phyloP scores from a whole-genome alignment of 2,329 filamentous ascomycete genomes.

The Penicillium sp. region DNA sequence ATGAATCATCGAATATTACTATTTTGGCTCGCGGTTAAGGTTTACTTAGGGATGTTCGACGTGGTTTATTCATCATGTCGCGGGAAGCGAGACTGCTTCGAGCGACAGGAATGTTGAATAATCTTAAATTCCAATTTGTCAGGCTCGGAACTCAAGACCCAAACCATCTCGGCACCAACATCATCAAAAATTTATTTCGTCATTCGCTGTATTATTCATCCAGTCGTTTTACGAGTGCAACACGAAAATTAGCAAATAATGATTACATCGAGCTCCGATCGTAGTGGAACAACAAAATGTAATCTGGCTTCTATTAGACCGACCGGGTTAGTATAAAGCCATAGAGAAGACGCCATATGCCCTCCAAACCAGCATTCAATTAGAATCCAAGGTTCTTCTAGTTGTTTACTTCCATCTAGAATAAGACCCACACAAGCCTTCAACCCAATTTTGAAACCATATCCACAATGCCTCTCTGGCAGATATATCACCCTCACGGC shows the following conservation, averaged over 20 bases:
- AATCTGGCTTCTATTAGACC: not conserved
- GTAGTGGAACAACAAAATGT: not conserved
- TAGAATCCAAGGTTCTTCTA: no score
- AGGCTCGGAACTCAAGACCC: not conserved
- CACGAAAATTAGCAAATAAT: not conserved
- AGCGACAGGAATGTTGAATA: not conserved
- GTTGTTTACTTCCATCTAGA: no score
- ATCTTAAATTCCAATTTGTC: not conserved
- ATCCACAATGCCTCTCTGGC: slow-evolving; percentile 19
- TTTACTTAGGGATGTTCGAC: not conserved
- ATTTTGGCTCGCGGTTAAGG: not conserved
- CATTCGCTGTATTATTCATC: not conserved
- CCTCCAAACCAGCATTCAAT: no score
- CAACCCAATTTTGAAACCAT: not conserved
- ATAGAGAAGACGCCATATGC: no score
- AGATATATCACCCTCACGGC: slow-evolving; percentile 20
- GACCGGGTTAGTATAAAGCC: not conserved
- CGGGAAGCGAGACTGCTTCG: not conserved
- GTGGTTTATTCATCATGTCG: not conserved
- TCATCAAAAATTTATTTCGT: not conserved
- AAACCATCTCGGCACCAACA: not conserved
- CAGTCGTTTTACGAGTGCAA: not conserved
- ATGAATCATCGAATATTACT: not conserved
- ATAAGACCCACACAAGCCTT: not conserved
- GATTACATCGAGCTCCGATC: not conserved